Evolutionary conservation across 2,329 filamentous ascomycete species (phyloP), one percentile per base, ranked within the genome.

Genomic region (Aureobasidium sp.): DNA sequence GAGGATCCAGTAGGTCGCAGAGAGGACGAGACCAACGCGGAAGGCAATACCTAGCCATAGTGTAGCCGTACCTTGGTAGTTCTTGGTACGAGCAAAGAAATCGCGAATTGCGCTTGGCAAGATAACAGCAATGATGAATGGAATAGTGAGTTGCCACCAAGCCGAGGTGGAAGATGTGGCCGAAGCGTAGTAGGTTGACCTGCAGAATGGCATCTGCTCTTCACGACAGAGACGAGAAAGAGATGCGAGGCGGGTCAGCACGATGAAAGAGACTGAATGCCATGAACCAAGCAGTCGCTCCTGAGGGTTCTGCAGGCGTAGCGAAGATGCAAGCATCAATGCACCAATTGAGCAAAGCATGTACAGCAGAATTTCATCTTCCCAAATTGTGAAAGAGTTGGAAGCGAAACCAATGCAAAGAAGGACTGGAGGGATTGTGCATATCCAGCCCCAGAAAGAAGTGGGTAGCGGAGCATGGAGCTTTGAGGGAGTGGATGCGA

Each of bases 311-410:
- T 85, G 81, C 65, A 91, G 86, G 16, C 90, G 85, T 68, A 96
- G 81, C 0, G 92, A 92, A 2, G 88, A 86, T 13, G 90, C 75
- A 13, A 88, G 82, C 39, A 88, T 84, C n/a, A 87, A 80, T 7
- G 91, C 74, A 34, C 91, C 92, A 71, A 97, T 97, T 0, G 92
- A 94, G 2, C 86, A 85, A 62, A 97, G 83, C 76, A 97, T 93
- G 77, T 96, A 96, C 3, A 96, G 80, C 5, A 96, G 81, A 61
- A 97, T 97, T 14, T 91, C 89, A 70, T 99, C 94, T 76, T 99
- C 94, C 92, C 94, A 99, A 66, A 99, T 96, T 0, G 93, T 97
- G 75, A 92, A 99, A 0, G 94, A 99, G 75, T 99, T 99, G 3
- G 94, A 94, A 0, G 93, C 93, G 72, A 97, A 99, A 8, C 94